Percentiles rank a stretch among this genome's conserved stretches.
Conservation (phyloP, 176 grass and related monocot genomes). For the Carex pumila region DNA sequence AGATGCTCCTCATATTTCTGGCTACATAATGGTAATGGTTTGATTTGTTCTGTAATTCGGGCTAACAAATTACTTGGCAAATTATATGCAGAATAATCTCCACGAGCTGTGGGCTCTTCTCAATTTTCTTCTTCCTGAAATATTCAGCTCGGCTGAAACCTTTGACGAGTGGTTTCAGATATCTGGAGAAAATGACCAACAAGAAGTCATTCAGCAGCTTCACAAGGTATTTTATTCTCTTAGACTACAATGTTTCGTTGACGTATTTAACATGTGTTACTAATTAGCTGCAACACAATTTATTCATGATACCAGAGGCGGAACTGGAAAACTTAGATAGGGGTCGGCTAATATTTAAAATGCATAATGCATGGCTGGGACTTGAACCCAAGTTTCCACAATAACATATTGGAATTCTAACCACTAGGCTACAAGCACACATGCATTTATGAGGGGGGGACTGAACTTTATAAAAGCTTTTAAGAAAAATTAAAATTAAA, state of each 20-base stretch:
- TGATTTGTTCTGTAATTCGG: constrained; percentile 1
- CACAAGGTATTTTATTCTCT: constrained; percentile 49
- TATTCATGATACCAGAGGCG: no score
- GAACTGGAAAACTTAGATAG: no score
- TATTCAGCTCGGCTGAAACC: constrained; percentile 78
- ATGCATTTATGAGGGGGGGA: no score
- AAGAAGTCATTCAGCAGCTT: constrained; percentile 81
- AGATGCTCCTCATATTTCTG: background rate
- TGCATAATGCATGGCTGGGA: no score
- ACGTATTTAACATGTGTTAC: background rate
- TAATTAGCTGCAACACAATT: background rate
- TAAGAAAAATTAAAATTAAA: no score
- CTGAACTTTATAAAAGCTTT: no score
- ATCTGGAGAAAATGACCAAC: constrained; percentile 76
- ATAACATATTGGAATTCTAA: no score
- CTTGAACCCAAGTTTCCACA: no score
- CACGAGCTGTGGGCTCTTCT: constrained; percentile 85
- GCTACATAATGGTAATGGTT: background rate
- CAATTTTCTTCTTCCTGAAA: constrained; percentile 75
- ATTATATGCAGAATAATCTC: constrained; percentile 63
- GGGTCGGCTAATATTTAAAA: no score
- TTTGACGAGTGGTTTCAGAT: constrained; percentile 84
- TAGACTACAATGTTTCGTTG: background rate
- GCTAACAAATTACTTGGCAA: constrained; percentile 7
- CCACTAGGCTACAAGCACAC: no score